Base-by-base conservation (phyloP, 495 filamentous ascomycete genomes). In the Glonium stellatum region DNA sequence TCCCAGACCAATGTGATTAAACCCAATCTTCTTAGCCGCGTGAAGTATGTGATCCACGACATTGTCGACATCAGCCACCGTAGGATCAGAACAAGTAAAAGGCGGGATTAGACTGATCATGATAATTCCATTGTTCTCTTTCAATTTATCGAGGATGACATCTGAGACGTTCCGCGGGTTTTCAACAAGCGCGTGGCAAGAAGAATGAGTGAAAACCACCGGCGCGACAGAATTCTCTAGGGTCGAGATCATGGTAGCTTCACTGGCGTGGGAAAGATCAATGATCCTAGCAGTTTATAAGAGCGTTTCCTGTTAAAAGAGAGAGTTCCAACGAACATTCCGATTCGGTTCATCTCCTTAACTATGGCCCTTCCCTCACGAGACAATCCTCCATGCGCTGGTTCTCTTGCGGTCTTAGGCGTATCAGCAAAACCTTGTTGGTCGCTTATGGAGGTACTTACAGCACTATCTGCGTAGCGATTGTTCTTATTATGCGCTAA, bases 1-100 rank as follows among this genome's bases (percentile, higher is more conserved):
- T 0, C 84, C 84, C 13, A 87, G 55, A 0, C 84, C 84, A 46
- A 87, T 79, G 70, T 84, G 74, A 44, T 81, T 76, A 61, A 78
- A 85, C 0, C 84, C 84, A n/a, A 80, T 78, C 3, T 75, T 66
- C 4, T 77, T 57, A 0, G 76, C 84, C 25, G 86, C 78, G 59
- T 86, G 71, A 12, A 79, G 55, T 53, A 87, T 81, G 63, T 86
- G 84, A 41, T 64, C 75, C 13, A 72, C 64, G 18, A 78, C 73
- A 4, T 78, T n/a, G 11, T 51, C 18, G 0, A 67, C 11, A 22
- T 5, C 50, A 13, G 64, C 60, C 15, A 4, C 18, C 1, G 36
- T 13, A 5, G 35, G 0, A 31, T 54, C 39, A 0, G 37, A 9
- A 18, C 22, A 6, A 6, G 54, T 61, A 15, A 67, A 23, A 0